Conservation (phyloP, 2,329 filamentous ascomycete species). For the Alternaria sp. region DNA sequence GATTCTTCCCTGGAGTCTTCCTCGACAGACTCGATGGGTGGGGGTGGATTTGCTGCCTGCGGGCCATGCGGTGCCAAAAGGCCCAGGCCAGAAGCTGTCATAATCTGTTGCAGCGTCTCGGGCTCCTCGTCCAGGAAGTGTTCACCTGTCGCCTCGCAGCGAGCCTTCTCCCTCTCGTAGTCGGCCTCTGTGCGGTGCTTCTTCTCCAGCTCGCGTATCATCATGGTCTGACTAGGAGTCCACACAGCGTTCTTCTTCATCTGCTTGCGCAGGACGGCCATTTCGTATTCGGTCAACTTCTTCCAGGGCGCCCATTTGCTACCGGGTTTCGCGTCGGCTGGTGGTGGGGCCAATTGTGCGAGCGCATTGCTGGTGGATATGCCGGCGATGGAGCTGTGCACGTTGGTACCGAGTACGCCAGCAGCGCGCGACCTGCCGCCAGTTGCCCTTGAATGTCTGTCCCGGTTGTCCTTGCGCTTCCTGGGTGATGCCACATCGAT, state of each 20-base stretch:
- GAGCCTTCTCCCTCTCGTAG: constrained; percentile 63
- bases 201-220: constrained; percentile 75
- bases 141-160: constrained; percentile 65
- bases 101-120: constrained; percentile 31
- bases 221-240: constrained; percentile 86
- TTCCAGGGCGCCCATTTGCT: constrained; percentile 69
- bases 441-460: constrained; percentile 51
- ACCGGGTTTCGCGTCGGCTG: constrained; percentile 64
- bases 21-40: constrained; percentile 16
- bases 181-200: constrained; percentile 63
- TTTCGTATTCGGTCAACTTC: constrained; percentile 70
- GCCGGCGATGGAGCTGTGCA: constrained; percentile 60
- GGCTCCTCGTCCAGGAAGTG: constrained; percentile 66
- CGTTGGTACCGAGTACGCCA: constrained; percentile 59
- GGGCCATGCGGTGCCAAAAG: constrained; percentile 19
- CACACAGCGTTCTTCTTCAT: constrained; percentile 94
- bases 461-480: constrained; percentile 42
- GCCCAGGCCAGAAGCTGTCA: constrained; percentile 25
- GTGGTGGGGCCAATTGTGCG: constrained; percentile 64
- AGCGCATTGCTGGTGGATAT: constrained; percentile 69
- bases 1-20: constrained; percentile 61
- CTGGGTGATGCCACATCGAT: constrained; percentile 24
- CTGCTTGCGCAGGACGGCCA: constrained; percentile 75
- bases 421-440: constrained; percentile 44
- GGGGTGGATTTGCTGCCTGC: constrained; percentile 14